Conservation (phyloP, 495 filamentous ascomycete genomes). For the Collariella sp. region DNA sequence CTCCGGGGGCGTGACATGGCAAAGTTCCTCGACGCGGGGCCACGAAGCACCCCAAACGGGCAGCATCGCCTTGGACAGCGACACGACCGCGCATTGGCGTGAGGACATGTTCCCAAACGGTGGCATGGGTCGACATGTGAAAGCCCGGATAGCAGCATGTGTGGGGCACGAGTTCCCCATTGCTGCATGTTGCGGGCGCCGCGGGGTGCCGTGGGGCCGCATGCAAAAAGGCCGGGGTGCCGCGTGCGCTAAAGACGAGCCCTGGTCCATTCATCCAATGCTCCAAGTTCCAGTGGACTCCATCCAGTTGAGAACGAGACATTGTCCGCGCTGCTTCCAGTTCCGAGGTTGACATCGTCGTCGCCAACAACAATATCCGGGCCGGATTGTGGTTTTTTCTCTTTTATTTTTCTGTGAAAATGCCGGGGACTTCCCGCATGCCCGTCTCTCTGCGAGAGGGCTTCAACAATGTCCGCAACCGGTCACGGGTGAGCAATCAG, state of each 20-base stretch:
- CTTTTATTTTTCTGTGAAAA: constrained; percentile 21
- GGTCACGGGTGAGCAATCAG: constrained; percentile 46
- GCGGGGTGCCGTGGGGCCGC: neutral
- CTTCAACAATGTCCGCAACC: constrained; percentile 48
- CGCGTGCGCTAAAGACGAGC: neutral
- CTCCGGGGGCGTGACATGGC: neutral
- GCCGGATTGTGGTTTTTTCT: neutral
- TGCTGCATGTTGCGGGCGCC: neutral
- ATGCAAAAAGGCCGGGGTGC: constrained; percentile 1
- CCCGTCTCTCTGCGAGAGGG: constrained; percentile 57
- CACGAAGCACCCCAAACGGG: neutral
- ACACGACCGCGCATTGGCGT: constrained; percentile 2
- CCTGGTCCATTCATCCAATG: neutral
- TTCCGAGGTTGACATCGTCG: neutral
- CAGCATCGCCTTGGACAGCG: neutral
- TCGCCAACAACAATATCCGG: neutral
- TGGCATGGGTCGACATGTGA: constrained; percentile 13
- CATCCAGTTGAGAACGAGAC: neutral
- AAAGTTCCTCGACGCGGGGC: neutral
- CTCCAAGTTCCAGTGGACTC: neutral
- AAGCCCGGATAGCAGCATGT: constrained; percentile 12
- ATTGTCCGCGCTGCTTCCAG: constrained; percentile 1
- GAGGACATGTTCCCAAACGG: neutral
- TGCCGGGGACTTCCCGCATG: constrained; percentile 58
- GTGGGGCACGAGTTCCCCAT: neutral